Evolutionary conservation across 352 stramenopile species (phyloP).

Genomic region (Stramenopiles sp.): DNA sequence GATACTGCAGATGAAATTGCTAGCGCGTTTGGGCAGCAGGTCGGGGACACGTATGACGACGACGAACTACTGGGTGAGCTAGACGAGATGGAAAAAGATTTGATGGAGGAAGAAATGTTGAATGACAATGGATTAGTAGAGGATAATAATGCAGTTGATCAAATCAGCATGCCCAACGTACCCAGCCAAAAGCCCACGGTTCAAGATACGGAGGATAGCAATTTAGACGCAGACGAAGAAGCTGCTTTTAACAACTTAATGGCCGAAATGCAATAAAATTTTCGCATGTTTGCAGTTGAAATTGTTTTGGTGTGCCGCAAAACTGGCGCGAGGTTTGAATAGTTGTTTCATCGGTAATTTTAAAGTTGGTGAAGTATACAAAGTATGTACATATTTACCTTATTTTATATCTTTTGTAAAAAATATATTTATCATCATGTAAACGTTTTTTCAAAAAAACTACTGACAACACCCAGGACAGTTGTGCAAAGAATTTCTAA

Average conservation of each 20-base stretch:
- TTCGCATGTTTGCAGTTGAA: too few species aligned
- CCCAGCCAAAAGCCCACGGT: background rate
- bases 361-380: too few species aligned
- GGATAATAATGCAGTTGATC: background rate
- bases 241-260: background rate
- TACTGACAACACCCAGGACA: slow-evolving; percentile 69
- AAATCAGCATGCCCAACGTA: background rate
- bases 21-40: slow-evolving; percentile 70
- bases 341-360: too few species aligned
- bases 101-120: slow-evolving; percentile 65
- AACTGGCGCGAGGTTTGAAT: too few species aligned
- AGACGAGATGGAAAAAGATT: slow-evolving; percentile 66
- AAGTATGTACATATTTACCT: too few species aligned
- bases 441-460: background rate
- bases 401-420: background rate
- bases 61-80: slow-evolving; percentile 84
- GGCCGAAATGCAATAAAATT: slow-evolving; percentile 1
- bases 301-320: too few species aligned
- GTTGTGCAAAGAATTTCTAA: slow-evolving; percentile 95
- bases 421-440: background rate
- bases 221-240: background rate
- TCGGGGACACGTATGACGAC: slow-evolving; percentile 68
- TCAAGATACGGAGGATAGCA: background rate
- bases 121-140: slow-evolving; percentile 10
- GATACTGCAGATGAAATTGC: slow-evolving; percentile 78